Base-by-base conservation (phyloP, 371 early-diverging fungal species). In the Mortierella sp. region DNA sequence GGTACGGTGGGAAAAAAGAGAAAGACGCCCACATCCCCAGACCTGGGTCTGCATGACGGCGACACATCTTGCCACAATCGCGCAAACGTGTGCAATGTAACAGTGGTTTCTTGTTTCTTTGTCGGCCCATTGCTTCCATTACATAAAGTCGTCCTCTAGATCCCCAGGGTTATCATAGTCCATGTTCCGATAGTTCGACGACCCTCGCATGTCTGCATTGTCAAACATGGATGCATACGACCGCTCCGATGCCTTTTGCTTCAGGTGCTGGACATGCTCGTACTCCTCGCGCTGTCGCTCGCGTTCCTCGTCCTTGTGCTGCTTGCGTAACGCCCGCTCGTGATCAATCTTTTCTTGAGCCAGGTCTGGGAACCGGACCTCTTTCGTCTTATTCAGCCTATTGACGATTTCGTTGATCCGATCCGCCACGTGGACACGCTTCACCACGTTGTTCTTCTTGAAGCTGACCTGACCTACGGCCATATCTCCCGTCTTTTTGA, bases 391-490 rank as follows among this genome's bases (percentile, higher is more conserved):
- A 83, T 96, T 96, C 45, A 98, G 80, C 41, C 98, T 83, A 71
- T 96, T 97, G 51, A 97, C 86, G 21, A 96, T 90, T 27, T 86
- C 91, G 79, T 97, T 98, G 45, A 82, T 79, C 21, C 95, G 84
- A 65, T 86, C 86, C 29, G 89, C 86, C 0, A 97, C 91, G 78
- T 88, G 82, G 10, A 96, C 88, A 25, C 93, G 89, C 71, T 92
- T 92, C 24, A 95, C 94, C 41, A 88, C 77, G 56, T 87, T 90
- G 24, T 83, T 83, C 62, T 93, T 92, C 70, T 90, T 91, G 78
- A 97, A 98, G 25, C 94, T 88, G 34, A 97, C 98, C 67, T 96
- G 96, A 10, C 98, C 98, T 2, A 92, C 91, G 37, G 93, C 97
- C 98, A 97, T 97, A 37, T 92, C 94, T 13, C 86, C 87, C 16